These are phyloP conservation scores for Fusarium aywerte DNA, from an alignment of 2,329 filamentous ascomycete species.

Conservation along the genomic window DNA sequence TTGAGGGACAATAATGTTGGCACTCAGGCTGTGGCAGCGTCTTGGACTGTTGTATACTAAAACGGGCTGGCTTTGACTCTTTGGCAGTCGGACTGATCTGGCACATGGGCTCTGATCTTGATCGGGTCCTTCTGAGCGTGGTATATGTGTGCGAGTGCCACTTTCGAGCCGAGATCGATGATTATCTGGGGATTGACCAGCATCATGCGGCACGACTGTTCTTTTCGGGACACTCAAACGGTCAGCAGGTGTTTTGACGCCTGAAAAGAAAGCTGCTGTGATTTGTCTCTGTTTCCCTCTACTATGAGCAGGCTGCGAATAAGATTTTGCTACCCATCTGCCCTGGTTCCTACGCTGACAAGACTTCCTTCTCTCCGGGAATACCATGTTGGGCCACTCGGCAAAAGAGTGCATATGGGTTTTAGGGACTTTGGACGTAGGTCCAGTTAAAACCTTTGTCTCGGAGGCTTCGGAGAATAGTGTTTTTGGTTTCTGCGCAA, in stretches of 20 bases:
- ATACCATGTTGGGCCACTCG: slow-evolving; percentile 19
- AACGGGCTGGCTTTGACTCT: slow-evolving; percentile 2
- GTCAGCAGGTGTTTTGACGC: background rate
- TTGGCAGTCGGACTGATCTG: slow-evolving; percentile 13
- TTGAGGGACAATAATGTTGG: slow-evolving; percentile 14
- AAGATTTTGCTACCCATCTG: background rate
- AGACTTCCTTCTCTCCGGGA: slow-evolving; percentile 3
- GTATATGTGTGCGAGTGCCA: background rate
- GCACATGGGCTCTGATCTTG: background rate
- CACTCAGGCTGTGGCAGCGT: slow-evolving; percentile 33
- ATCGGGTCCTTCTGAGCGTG: background rate
- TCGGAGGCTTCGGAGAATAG: background rate
- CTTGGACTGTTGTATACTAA: slow-evolving; percentile 11
- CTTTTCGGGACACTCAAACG: background rate
- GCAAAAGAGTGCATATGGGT: slow-evolving; percentile 21
- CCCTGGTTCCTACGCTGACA: background rate
- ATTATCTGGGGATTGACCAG: background rate
- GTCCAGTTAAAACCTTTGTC: slow-evolving; percentile 8
- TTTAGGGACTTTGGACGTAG: slow-evolving; percentile 26
- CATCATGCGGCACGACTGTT: background rate
- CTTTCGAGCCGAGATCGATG: background rate
- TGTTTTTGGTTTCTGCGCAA: slow-evolving; percentile 30
- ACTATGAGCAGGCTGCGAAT: background rate
- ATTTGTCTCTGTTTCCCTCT: background rate
- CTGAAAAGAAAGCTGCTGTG: slow-evolving; percentile 30